Conservation (phyloP, 2,329 filamentous ascomycete species). For the Ophiostoma quercus region DNA sequence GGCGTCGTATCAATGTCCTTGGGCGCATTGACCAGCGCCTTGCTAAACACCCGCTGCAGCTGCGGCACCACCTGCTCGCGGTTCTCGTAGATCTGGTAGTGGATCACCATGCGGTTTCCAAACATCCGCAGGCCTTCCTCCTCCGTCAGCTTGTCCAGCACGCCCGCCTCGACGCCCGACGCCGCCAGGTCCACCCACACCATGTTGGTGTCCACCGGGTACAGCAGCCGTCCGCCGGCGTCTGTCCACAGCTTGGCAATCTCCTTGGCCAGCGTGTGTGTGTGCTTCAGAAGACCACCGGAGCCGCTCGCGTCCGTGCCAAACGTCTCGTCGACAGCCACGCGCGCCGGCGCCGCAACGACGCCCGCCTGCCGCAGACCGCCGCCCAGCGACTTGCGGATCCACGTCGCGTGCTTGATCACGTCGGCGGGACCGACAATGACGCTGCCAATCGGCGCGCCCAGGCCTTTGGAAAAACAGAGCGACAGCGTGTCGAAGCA, state of each 20-base stretch:
- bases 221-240: slow-evolving; percentile 61
- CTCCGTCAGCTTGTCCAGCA: slow-evolving; percentile 39
- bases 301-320: slow-evolving; percentile 52
- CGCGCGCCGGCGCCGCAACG: slow-evolving; percentile 66
- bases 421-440: slow-evolving; percentile 45
- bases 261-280: slow-evolving; percentile 58
- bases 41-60: slow-evolving; percentile 52
- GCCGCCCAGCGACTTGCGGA: slow-evolving; percentile 75
- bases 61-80: slow-evolving; percentile 54
- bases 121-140: slow-evolving; percentile 42
- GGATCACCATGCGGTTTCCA: slow-evolving; percentile 43
- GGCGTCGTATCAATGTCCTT: not conserved
- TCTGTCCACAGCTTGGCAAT: slow-evolving; percentile 60
- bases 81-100: slow-evolving; percentile 58
- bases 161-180: slow-evolving; percentile 42
- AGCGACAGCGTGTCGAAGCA: slow-evolving; percentile 55
- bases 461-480: slow-evolving; percentile 51
- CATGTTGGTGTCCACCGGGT: slow-evolving; percentile 86
- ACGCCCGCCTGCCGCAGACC: slow-evolving; percentile 73
- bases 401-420: slow-evolving; percentile 65
- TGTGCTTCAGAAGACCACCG: slow-evolving; percentile 55
- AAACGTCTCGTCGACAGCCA: slow-evolving; percentile 77
- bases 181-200: slow-evolving; percentile 72
- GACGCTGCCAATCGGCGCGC: slow-evolving; percentile 48
- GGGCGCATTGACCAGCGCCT: slow-evolving; percentile 30